phyloP scores from a whole-genome alignment of 257 asterid genomes.

The Solanum stenotomum region DNA sequence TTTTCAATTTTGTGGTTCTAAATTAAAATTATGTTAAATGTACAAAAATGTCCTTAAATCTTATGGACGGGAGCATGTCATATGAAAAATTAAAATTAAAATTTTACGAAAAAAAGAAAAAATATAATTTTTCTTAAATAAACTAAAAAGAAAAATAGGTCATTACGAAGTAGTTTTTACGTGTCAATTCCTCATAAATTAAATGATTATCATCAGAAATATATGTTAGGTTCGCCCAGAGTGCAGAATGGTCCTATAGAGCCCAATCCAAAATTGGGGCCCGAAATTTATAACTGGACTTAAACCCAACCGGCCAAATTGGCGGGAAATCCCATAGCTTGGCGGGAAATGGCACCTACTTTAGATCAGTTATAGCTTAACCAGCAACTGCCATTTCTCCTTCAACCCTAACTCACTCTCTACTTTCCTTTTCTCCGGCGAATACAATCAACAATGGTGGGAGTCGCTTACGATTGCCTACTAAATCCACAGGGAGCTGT shows the following conservation, averaged over 20 bases:
- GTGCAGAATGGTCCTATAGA: background rate
- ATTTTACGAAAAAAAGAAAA: no score
- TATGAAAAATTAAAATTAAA: no score
- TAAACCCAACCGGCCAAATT: background rate
- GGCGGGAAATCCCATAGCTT: conserved; percentile 17
- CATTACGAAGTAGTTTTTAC: background rate
- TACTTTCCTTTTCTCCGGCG: background rate
- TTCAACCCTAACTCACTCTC: background rate
- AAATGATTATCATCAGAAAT: background rate
- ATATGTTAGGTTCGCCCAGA: background rate
- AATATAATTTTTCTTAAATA: no score
- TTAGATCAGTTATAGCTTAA: conserved; percentile 6
- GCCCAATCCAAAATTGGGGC: background rate
- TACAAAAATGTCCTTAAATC: no score
- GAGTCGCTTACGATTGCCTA: conserved; percentile 69
- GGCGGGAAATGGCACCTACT: conserved; percentile 22
- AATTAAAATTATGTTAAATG: no score
- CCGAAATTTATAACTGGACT: background rate
- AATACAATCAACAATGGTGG: conserved; percentile 44
- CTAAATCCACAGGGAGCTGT: conserved; percentile 93
- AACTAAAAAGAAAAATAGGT: no score
- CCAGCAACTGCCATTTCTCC: background rate
- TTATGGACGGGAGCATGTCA: background rate
- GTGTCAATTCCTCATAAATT: background rate
- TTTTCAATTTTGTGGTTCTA: background rate